Conservation (phyloP, 345 rosid genomes). For the Nasturtium officinale region DNA sequence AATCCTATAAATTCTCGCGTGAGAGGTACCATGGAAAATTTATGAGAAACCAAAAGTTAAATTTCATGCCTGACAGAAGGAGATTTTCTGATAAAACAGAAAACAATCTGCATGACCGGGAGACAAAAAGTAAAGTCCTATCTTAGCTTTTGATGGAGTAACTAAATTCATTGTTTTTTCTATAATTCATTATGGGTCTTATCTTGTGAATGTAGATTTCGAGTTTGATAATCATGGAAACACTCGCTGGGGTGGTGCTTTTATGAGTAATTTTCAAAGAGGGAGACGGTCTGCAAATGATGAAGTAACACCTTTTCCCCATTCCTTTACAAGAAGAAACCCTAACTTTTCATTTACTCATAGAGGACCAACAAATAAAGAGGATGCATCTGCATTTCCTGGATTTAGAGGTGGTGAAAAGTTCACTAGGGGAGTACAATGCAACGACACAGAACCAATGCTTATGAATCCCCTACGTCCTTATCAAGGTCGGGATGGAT, state of each 20-base stretch:
- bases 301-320: constrained; percentile 47
- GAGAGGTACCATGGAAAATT: constrained; percentile 59
- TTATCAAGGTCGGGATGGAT: constrained; percentile 60
- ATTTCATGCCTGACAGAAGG: constrained; percentile 60
- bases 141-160: constrained; percentile 47
- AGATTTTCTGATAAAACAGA: constrained; percentile 59
- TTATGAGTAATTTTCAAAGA: constrained; percentile 59
- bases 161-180: constrained; percentile 47
- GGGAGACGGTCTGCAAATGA: constrained; percentile 60
- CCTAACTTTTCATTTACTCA: constrained; percentile 54
- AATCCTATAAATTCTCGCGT: constrained; percentile 51
- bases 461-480: constrained; percentile 53
- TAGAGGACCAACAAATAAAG: constrained; percentile 58
- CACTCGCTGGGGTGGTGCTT: constrained; percentile 49
- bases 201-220: constrained; percentile 45
- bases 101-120: constrained; percentile 49
- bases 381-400: constrained; percentile 59
- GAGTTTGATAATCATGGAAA: constrained; percentile 56
- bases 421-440: constrained; percentile 53
- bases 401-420: constrained; percentile 66
- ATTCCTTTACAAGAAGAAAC: constrained; percentile 54
- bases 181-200: constrained; percentile 49
- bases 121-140: constrained; percentile 52
- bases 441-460: constrained; percentile 52
- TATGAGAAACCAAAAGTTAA: constrained; percentile 59